A percentile compares a stretch with the other conserved stretches of the same genome.
These are phyloP conservation scores for Albugo laibachii DNA, from an alignment of 352 stramenopile genomes.

Conservation along the genomic window DNA sequence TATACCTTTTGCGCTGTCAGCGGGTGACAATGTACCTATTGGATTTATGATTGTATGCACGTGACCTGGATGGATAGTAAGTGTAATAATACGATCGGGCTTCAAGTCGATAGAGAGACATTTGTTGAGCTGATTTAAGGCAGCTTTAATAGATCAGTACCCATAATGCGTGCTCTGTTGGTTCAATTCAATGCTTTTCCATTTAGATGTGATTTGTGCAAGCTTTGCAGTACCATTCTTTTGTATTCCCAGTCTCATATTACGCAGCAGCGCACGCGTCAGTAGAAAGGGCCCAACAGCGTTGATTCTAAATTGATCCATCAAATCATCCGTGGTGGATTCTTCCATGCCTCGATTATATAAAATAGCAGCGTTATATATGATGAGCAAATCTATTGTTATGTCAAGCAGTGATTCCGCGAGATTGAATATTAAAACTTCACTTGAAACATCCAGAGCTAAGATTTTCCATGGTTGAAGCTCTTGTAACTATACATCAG, in stretches of 20 bases:
- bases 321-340: slow-evolving; percentile 20
- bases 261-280: slow-evolving; percentile 21
- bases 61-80: slow-evolving; percentile 28
- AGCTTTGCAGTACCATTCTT: slow-evolving; percentile 11
- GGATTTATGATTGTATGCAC: slow-evolving; percentile 19
- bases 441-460: background rate
- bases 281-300: slow-evolving; percentile 30
- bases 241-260: slow-evolving; percentile 16
- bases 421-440: slow-evolving; percentile 1
- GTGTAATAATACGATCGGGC: slow-evolving; percentile 15
- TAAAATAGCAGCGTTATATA: slow-evolving; percentile 43
- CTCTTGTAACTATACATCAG: slow-evolving; percentile 1
- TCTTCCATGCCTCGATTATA: slow-evolving; percentile 1
- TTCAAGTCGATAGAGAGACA: slow-evolving; percentile 21
- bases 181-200: slow-evolving; percentile 8
- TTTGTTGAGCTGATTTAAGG: slow-evolving; percentile 41
- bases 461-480: slow-evolving; percentile 1
- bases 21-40: slow-evolving; percentile 11
- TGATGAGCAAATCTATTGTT: slow-evolving; percentile 34
- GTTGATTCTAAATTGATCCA: slow-evolving; percentile 48
- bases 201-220: slow-evolving; percentile 15
- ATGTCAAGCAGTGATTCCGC: slow-evolving; percentile 4
- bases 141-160: slow-evolving; percentile 45
- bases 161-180: slow-evolving; percentile 20
- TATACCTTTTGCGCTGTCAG: slow-evolving; percentile 14